Evolutionary conservation across 192 early-diverging fungal genomes (phyloP).

Genomic region (Linderina pennispora): DNA sequence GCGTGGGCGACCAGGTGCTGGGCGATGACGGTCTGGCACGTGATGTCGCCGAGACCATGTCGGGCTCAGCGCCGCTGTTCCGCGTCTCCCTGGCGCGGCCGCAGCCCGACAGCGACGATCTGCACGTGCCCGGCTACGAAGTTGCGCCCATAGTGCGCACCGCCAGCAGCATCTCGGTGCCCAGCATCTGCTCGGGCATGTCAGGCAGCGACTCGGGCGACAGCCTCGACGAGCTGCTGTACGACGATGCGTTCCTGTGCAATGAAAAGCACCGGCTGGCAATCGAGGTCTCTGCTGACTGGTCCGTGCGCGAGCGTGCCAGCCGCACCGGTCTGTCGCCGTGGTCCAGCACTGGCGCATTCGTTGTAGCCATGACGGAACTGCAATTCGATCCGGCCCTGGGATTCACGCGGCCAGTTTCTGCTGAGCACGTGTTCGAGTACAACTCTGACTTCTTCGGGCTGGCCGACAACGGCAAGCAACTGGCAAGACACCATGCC

Average conservation of each 20-base stretch:
- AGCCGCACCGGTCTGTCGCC: constrained; percentile 20
- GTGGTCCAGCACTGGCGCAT: constrained; percentile 27
- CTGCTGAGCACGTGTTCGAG: constrained; percentile 17
- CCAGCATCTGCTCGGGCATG: constrained; percentile 33
- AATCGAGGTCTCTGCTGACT: constrained; percentile 9
- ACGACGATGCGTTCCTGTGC: constrained; percentile 34
- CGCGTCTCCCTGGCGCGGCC: constrained; percentile 16
- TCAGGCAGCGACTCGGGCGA: constrained; percentile 23
- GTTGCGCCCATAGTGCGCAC: constrained; percentile 25
- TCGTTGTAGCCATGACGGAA: constrained; percentile 13
- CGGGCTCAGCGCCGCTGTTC: constrained; percentile 29
- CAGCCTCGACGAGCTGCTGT: constrained; percentile 25
- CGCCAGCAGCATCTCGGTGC: constrained; percentile 43
- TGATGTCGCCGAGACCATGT: constrained; percentile 26
- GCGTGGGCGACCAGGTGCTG: constrained; percentile 30
- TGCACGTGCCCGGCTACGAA: constrained; percentile 14
- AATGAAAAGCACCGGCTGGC: constrained; percentile 38
- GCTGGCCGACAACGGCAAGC: constrained; percentile 30
- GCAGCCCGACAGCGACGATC: neutral
- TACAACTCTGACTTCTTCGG: constrained; percentile 41
- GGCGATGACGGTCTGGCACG: constrained; percentile 33
- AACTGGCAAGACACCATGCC: constrained; percentile 15
- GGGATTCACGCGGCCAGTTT: constrained; percentile 24
- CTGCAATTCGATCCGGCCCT: constrained; percentile 17
- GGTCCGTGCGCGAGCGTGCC: constrained; percentile 9